These are phyloP conservation scores for Capronia epimyces DNA, from an alignment of 2,329 filamentous ascomycete genomes.

Conservation along the genomic window DNA sequence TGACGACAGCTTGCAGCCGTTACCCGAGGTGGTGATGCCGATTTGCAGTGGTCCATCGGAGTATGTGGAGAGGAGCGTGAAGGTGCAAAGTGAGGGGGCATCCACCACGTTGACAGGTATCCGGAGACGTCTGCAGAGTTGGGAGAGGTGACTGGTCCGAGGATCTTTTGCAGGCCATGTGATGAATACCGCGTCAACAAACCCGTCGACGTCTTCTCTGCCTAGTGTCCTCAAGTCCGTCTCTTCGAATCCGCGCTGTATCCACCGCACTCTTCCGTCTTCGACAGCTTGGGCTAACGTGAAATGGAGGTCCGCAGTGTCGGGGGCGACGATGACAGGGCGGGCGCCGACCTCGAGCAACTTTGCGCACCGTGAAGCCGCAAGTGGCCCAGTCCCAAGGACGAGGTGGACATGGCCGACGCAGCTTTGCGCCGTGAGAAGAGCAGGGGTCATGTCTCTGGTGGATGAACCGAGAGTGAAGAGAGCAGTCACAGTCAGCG, in stretches of 20 bases:
- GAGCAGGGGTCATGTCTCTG: conserved; percentile 14
- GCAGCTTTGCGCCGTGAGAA: conserved; percentile 40
- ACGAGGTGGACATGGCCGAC: conserved; percentile 62
- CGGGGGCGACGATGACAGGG: conserved; percentile 71
- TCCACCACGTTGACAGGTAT: conserved; percentile 94
- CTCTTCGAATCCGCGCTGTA: conserved; percentile 57
- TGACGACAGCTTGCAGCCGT: conserved; percentile 87
- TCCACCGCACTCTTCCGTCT: conserved; percentile 40
- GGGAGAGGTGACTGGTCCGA: conserved; percentile 59
- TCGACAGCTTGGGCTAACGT: conserved; percentile 46
- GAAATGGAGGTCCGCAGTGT: conserved; percentile 55
- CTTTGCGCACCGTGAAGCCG: conserved; percentile 73
- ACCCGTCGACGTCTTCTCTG: conserved; percentile 66
- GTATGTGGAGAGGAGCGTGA: conserved; percentile 82
- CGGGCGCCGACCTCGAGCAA: conserved; percentile 75
- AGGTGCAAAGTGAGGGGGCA: conserved; percentile 77
- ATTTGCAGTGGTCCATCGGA: conserved; percentile 88
- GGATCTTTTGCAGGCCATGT: conserved; percentile 53
- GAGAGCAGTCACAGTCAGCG: neutral
- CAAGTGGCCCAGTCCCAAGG: conserved; percentile 78
- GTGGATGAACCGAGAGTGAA: neutral
- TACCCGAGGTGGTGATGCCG: conserved; percentile 90
- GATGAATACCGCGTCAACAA: conserved; percentile 91
- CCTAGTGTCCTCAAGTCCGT: conserved; percentile 69
- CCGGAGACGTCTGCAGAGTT: conserved; percentile 67